Percentiles rank a stretch among this genome's conserved stretches.
Evolutionary conservation across 2,329 filamentous ascomycete genomes (phyloP).

Genomic region (Curvularia hawaiiensis): DNA sequence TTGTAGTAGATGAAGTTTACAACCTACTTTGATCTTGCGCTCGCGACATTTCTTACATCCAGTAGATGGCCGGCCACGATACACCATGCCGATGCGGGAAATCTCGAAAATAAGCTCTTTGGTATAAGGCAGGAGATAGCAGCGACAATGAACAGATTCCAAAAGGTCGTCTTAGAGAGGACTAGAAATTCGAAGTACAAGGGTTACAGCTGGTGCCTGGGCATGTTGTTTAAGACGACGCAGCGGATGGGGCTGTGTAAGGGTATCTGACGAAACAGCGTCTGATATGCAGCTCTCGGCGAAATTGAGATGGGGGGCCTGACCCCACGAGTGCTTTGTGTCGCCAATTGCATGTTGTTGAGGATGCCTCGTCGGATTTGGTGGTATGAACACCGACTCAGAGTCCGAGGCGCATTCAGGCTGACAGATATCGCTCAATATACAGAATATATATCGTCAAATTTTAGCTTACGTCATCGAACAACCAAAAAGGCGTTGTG

Average conservation of each 20-base stretch:
- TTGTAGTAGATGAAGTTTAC: background rate
- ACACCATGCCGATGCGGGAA: conserved; percentile 35
- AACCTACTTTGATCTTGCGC: conserved; percentile 48
- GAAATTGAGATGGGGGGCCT: background rate
- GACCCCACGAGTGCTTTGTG: background rate
- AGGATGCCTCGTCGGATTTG: background rate
- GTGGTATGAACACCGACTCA: too few species aligned
- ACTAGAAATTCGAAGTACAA: background rate
- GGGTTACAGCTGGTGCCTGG: background rate
- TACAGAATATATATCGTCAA: background rate
- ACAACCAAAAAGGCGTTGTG: conserved; percentile 6
- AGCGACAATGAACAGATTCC: background rate
- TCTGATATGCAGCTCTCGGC: background rate
- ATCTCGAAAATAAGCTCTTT: background rate
- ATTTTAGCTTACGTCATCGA: conserved; percentile 6
- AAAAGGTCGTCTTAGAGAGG: too few species aligned
- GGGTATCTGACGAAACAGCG: background rate
- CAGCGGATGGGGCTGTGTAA: background rate
- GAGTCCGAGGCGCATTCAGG: too few species aligned
- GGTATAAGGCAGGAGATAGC: too few species aligned
- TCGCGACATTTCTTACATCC: conserved; percentile 47
- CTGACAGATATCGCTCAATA: too few species aligned
- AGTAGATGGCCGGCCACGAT: conserved; percentile 41
- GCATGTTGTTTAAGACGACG: background rate
- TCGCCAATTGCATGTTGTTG: background rate